Base-by-base conservation (phyloP, 352 stramenopile species). In the Pythium dissimile region DNA sequence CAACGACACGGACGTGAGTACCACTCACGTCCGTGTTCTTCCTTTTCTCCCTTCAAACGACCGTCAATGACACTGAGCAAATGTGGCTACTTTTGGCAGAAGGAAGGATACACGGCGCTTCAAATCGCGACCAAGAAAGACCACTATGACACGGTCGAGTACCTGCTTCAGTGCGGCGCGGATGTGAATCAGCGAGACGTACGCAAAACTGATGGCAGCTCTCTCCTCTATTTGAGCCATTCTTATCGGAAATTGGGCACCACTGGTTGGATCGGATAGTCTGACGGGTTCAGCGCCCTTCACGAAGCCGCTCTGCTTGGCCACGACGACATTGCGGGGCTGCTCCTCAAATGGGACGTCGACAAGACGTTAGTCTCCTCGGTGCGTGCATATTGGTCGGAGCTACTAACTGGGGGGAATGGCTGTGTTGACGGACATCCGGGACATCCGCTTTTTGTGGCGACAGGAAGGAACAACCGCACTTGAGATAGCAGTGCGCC, bases 131-230 rank as follows among this genome's bases (percentile, higher is more conserved):
- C 65, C 39, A 88, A 84, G 56, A 84, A 85, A 41, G 73, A 72
- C 15, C 62, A 54, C 10, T 72, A 76, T 32, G 73, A 84, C 8
- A 71, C 72, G 43, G 72, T 87, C 31, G 66, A 81, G 55, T 73
- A 81, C 34, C 65, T 90, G 20, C 62, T 90, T 3, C 59, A 73
- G 37, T 53, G 58, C 9, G 75, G 69, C 11, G 75, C 80, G 9
- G 64, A 88, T 34, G 76, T 84, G 20, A 81, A 90, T 59, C 77
- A 82, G 53, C 66, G 77, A 30, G 80, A 90, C 31, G 80, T 88
- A 56, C 24, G 68, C 5, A 24, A 5, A 23, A 41, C 8, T 35
- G 15, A 39, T n/a, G n/a, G n/a, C n/a, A n/a, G n/a, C n/a, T n/a
- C n/a, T 12, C 20, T 24, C 16, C 10, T 31, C 20, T 5, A 39